phyloP scores from a whole-genome alignment of 106 monocot genomes.

The Apostasia ramifera region DNA sequence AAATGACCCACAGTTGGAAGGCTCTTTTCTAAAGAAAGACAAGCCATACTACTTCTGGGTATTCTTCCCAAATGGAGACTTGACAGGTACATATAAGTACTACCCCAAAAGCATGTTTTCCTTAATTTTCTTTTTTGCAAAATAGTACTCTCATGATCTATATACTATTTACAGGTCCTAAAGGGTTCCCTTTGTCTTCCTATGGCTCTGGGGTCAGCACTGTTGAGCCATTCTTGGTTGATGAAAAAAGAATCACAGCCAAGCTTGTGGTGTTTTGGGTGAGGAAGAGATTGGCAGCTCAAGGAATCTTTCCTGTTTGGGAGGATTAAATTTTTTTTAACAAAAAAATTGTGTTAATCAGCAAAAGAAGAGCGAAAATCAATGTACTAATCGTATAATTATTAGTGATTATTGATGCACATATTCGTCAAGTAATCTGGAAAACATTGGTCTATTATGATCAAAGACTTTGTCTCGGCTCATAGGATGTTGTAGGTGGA shows the following conservation, averaged over 20 bases:
- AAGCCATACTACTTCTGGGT: constrained; percentile 75
- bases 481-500: too few species aligned
- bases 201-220: constrained; percentile 60
- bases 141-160: too few species aligned
- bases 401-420: too few species aligned
- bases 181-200: constrained; percentile 66
- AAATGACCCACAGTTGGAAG: constrained; percentile 49
- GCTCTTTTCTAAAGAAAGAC: constrained; percentile 62
- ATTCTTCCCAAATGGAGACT: constrained; percentile 67
- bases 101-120: too few species aligned
- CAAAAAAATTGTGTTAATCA: too few species aligned
- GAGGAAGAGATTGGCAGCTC: constrained; percentile 72
- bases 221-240: constrained; percentile 80
- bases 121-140: too few species aligned
- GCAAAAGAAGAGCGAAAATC: too few species aligned
- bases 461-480: too few species aligned
- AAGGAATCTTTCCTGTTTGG: constrained; percentile 87
- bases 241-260: constrained; percentile 68
- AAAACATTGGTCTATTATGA: too few species aligned
- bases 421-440: too few species aligned
- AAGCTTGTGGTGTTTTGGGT: constrained; percentile 80
- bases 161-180: constrained; percentile 51
- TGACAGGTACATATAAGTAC: constrained; percentile 36
- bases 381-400: too few species aligned
- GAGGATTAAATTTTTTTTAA: constrained; percentile 13